Evolutionary conservation across 2,329 filamentous ascomycete species (phyloP).

Genomic region (Epichloe amarillans): DNA sequence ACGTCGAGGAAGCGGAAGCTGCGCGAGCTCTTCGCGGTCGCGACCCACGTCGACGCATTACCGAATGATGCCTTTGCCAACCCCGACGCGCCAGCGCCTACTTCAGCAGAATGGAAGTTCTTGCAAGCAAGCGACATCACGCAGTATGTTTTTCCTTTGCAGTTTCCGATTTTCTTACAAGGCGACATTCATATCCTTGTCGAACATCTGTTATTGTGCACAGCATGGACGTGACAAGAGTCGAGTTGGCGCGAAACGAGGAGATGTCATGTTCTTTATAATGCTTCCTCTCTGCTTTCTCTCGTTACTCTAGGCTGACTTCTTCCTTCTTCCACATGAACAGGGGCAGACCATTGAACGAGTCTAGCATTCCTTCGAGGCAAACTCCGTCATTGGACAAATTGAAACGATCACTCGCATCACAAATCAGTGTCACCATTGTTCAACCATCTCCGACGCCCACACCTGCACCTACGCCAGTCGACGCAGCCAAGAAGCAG

Average conservation of each 20-base stretch:
- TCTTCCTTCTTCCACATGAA: background rate
- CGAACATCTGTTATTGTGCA: background rate
- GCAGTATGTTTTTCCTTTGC: conserved; percentile 34
- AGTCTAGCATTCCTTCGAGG: conserved; percentile 37
- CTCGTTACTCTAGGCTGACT: background rate
- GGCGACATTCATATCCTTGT: conserved; percentile 4
- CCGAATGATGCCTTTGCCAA: conserved; percentile 45
- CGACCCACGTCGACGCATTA: conserved; percentile 53
- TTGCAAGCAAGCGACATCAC: conserved; percentile 43
- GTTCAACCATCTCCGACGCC: conserved; percentile 6
- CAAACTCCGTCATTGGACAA: conserved; percentile 31
- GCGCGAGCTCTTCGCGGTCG: conserved; percentile 70
- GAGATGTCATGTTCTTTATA: background rate
- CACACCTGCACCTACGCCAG: conserved; percentile 1
- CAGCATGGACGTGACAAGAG: background rate
- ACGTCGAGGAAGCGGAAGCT: conserved; percentile 83
- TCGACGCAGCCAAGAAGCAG: conserved; percentile 3
- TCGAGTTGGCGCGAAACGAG: background rate
- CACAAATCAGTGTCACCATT: conserved; percentile 13
- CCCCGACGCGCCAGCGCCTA: conserved; percentile 40
- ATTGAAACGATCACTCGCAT: conserved; percentile 24
- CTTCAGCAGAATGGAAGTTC: conserved; percentile 40
- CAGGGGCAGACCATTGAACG: conserved; percentile 32
- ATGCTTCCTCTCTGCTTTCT: background rate
- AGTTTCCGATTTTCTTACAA: conserved; percentile 9